A percentile compares a stretch with the other conserved stretches of the same genome.
Evolutionary conservation across 192 early-diverging fungal species (phyloP).

Genomic region (Chytriomyces sp.): DNA sequence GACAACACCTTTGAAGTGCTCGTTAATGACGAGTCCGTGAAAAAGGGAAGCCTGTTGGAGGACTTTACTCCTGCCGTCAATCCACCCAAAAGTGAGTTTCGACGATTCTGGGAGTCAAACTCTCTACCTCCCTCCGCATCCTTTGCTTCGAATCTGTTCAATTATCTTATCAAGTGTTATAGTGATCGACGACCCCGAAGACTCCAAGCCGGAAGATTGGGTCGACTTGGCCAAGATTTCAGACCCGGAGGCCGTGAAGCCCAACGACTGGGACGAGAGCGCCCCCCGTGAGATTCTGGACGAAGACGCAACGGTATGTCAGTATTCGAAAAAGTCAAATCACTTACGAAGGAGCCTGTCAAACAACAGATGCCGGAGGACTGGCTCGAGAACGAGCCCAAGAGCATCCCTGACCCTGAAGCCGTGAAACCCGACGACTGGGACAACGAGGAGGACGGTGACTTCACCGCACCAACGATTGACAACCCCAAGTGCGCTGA

Average conservation of each 20-base stretch:
- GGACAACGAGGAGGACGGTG: slow-evolving; percentile 91
- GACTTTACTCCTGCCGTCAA: slow-evolving; percentile 86
- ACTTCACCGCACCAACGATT: slow-evolving; percentile 78
- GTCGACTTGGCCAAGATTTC: slow-evolving; percentile 81
- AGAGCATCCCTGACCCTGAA: slow-evolving; percentile 75
- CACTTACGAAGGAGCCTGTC: no score
- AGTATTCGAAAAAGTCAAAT: no score
- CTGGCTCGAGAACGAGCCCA: slow-evolving; percentile 83
- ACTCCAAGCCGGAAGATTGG: slow-evolving; percentile 87
- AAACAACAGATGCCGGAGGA: slow-evolving; percentile 72
- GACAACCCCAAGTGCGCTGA: slow-evolving; percentile 84
- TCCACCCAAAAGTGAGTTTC: slow-evolving; percentile 73
- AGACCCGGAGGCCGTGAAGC: slow-evolving; percentile 79
- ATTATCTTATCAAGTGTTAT: slow-evolving; percentile 30
- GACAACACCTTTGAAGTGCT: slow-evolving; percentile 80
- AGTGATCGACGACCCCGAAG: slow-evolving; percentile 65
- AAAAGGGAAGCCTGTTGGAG: slow-evolving; percentile 71
- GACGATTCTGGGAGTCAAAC: neutral
- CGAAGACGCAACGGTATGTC: slow-evolving; percentile 62
- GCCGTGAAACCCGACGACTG: slow-evolving; percentile 86
- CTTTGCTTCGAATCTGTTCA: neutral
- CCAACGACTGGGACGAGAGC: slow-evolving; percentile 83
- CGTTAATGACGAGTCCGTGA: slow-evolving; percentile 68
- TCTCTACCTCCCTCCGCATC: neutral
- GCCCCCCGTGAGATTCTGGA: slow-evolving; percentile 79